phyloP scores from a whole-genome alignment of 441 rosid genomes.

The Rhodomyrtus psidioides region DNA sequence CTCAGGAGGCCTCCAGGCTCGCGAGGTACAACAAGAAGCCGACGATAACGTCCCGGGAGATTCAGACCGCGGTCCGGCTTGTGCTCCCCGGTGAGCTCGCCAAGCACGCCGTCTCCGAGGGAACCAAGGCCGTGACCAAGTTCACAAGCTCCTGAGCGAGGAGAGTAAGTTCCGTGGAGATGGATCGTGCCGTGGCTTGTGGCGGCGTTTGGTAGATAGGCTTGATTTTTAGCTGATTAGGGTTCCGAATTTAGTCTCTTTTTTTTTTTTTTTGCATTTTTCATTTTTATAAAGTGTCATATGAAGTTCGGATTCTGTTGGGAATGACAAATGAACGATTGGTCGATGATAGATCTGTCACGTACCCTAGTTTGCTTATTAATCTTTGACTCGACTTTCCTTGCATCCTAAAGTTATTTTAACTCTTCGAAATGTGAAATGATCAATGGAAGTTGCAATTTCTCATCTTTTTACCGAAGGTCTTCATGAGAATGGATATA shows the following conservation, averaged over 20 bases:
- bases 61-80: constrained; percentile 7
- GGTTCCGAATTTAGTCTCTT: neutral
- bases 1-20: constrained; percentile 9
- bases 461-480: neutral
- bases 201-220: neutral
- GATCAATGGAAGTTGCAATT: neutral
- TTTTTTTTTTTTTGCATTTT: neutral
- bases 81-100: constrained; percentile 8
- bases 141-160: neutral
- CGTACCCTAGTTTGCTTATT: neutral
- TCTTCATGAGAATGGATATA: neutral
- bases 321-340: neutral
- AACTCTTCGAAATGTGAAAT: neutral
- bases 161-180: neutral
- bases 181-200: neutral
- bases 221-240: neutral
- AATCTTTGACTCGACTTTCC: neutral
- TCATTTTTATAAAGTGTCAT: neutral
- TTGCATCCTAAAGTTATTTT: neutral
- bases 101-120: constrained; percentile 16
- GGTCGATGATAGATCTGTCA: neutral
- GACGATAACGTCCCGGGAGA: constrained; percentile 11
- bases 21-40: constrained; percentile 14
- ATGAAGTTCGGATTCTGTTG: neutral
- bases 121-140: constrained; percentile 13